These are phyloP conservation scores for Zygosaccharomyces siamensis DNA, from an alignment of 805 yeast species.

Conservation along the genomic window DNA sequence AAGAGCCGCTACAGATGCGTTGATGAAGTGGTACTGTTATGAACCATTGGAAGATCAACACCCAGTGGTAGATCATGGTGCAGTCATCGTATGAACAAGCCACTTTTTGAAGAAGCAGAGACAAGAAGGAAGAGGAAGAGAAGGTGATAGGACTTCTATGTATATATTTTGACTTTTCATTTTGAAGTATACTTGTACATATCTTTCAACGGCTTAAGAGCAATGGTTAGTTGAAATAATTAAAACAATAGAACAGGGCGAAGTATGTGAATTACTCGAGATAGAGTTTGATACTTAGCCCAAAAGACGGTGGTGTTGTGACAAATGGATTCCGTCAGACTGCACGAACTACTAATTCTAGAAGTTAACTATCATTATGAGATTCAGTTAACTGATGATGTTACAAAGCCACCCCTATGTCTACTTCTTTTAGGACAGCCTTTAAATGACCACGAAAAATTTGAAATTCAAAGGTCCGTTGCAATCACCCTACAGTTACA, in stretches of 20 bases:
- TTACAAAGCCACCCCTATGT: constrained; percentile 13
- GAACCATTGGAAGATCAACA: constrained; percentile 61
- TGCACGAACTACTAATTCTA: constrained; percentile 10
- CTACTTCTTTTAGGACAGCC: constrained; percentile 14
- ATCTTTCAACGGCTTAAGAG: constrained; percentile 6
- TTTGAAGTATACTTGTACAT: constrained; percentile 5
- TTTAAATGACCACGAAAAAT: background rate
- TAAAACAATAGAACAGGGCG: too few species aligned
- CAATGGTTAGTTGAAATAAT: background rate
- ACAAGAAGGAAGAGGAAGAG: background rate
- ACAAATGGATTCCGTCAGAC: constrained; percentile 1
- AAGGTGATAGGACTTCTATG: constrained; percentile 7
- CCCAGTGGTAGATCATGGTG: constrained; percentile 50
- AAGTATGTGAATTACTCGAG: background rate
- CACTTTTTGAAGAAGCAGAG: too few species aligned
- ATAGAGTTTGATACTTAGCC: background rate
- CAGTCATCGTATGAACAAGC: constrained; percentile 37
- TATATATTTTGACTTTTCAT: constrained; percentile 10
- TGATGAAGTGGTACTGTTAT: constrained; percentile 88
- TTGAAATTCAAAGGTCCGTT: constrained; percentile 4
- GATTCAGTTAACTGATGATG: background rate
- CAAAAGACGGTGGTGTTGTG: too few species aligned
- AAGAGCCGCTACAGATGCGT: constrained; percentile 85
- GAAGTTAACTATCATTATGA: constrained; percentile 13
- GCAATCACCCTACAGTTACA: constrained; percentile 9